Evolutionary conservation across 225 moss, liverwort and hornwort genomes (phyloP), one percentile per base, ranked within the genome.

Genomic region (Climacium dendroides): DNA sequence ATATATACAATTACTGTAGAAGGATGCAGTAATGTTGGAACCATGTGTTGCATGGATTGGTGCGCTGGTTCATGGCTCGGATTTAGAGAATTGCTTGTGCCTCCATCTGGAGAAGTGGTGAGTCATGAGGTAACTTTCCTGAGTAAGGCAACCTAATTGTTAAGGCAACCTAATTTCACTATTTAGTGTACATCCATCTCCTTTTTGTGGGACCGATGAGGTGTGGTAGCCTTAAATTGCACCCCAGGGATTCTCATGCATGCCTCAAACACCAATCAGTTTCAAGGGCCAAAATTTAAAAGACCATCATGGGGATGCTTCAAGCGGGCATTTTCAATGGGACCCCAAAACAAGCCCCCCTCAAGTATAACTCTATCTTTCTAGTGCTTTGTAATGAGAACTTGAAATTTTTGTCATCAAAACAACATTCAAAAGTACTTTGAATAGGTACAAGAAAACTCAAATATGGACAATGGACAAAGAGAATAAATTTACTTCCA

Each of bases 171-270:
- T n/a, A n/a, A n/a, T n/a, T n/a, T n/a, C n/a, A n/a, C n/a, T n/a
- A n/a, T n/a, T n/a, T n/a, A n/a, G n/a, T n/a, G n/a, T n/a, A n/a
- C 13, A 32, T 14, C 1, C 1, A 0, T 41, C 70, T 26, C 1
- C 43, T 13, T 71, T 26, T 43, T 43, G 28, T 43, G 26, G 9
- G 43, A n/a, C n/a, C n/a, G n/a, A 43, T 26, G 26, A 71, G 71
- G 15, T 69, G 22, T 25, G 0, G 5, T 4, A 25, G 3, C 24
- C 25, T 69, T 37, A 13, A 67, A 1, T 4, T 67, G n/a, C n/a
- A 63, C 1, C 4, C 4, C 2, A 18, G 1, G 12, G 34, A 2
- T 35, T 65, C 7, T 10, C 19, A 64, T 64, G 32, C 9, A 32
- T 17, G 9, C 8, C 1, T 59, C 32, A 64, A 19, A 65, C 3